Evolutionary conservation across 2,329 filamentous ascomycete genomes (phyloP).

Genomic region (Leptodontidium sp.): DNA sequence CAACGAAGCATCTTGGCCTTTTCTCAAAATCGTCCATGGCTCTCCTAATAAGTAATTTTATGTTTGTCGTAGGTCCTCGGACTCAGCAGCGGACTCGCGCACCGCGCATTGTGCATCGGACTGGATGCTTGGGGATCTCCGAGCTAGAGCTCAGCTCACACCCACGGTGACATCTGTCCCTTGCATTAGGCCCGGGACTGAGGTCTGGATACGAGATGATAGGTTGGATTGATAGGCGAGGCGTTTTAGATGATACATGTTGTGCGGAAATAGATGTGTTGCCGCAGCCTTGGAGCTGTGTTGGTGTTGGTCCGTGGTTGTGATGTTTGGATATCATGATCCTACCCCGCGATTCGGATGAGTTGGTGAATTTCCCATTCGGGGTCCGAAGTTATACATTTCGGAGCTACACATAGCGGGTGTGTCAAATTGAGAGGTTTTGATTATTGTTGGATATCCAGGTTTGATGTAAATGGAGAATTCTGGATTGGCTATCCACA

Average conservation of each 20-base stretch:
- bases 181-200: constrained; percentile 4
- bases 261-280: not conserved
- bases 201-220: not conserved
- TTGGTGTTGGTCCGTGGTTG: constrained; percentile 7
- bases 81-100: constrained; percentile 13
- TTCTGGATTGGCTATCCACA: not conserved
- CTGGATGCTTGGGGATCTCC: constrained; percentile 21
- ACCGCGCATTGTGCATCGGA: not conserved
- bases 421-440: not conserved
- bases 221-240: not conserved
- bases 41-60: not conserved
- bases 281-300: not conserved
- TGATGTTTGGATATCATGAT: not conserved
- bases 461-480: not conserved
- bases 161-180: not conserved
- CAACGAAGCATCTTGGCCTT: not conserved
- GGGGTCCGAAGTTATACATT: not conserved
- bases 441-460: not conserved
- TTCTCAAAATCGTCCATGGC: not conserved
- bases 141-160: constrained; percentile 5
- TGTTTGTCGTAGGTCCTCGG: constrained; percentile 1
- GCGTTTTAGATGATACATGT: not conserved
- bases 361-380: not conserved
- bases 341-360: constrained; percentile 12
- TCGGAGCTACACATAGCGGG: too few species aligned